Evolutionary conservation across 306 rosid genomes (phyloP).

Genomic region (Castanospermum australe): DNA sequence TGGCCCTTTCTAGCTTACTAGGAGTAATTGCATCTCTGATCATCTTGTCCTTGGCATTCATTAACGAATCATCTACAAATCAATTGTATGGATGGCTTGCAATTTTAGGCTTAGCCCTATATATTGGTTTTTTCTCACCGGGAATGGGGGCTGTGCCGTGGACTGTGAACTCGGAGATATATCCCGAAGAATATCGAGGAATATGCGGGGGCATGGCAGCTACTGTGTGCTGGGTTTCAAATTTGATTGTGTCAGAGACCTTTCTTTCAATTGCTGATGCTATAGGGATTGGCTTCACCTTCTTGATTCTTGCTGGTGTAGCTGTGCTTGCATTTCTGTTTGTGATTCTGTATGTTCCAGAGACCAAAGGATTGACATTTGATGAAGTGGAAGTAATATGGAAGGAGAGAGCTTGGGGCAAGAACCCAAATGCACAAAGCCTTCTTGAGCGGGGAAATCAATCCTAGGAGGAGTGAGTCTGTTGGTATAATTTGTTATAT

Average conservation of each 20-base stretch:
- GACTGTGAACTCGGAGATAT: slow-evolving; percentile 91
- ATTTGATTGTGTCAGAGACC: slow-evolving; percentile 76
- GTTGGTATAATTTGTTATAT: slow-evolving; percentile 3
- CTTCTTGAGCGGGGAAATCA: slow-evolving; percentile 59
- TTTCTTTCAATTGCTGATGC: slow-evolving; percentile 72
- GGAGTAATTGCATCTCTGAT: slow-evolving; percentile 67
- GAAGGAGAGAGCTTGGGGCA: slow-evolving; percentile 90
- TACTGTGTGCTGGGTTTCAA: slow-evolving; percentile 85
- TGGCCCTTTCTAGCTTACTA: slow-evolving; percentile 71
- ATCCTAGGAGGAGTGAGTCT: slow-evolving; percentile 20
- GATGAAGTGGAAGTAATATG: slow-evolving; percentile 91
- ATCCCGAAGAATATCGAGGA: slow-evolving; percentile 89
- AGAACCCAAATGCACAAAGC: slow-evolving; percentile 45
- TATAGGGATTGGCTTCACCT: slow-evolving; percentile 65
- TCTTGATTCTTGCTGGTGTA: slow-evolving; percentile 65
- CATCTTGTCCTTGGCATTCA: slow-evolving; percentile 59
- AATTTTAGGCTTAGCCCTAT: slow-evolving; percentile 60
- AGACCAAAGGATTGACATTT: slow-evolving; percentile 88
- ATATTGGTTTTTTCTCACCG: slow-evolving; percentile 76
- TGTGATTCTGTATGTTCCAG: slow-evolving; percentile 67
- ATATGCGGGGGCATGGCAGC: slow-evolving; percentile 93
- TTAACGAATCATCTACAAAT: slow-evolving; percentile 42
- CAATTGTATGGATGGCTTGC: slow-evolving; percentile 69
- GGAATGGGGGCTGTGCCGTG: slow-evolving; percentile 99
- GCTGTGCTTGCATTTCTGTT: slow-evolving; percentile 69